Percentiles rank a stretch among this genome's conserved stretches.
phyloP scores from a whole-genome alignment of 1,139 yeast species.

The Saccharomyces pastorianus region DNA sequence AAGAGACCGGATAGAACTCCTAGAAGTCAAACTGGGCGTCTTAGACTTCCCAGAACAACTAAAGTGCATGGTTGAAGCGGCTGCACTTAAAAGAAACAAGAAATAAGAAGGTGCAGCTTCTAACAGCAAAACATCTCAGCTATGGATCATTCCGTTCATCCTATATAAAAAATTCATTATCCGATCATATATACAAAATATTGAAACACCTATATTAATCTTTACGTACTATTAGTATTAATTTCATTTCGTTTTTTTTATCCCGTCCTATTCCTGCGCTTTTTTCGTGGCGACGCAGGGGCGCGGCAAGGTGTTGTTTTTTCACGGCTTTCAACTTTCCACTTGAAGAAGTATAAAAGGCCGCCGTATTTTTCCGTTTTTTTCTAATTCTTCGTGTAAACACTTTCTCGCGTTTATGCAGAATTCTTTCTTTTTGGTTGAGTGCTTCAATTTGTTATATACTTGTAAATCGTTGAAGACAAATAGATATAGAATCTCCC shows the following conservation, averaged over 20 bases:
- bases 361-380: neutral
- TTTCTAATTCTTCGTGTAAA: too few relatives aligned
- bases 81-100: constrained; percentile 7
- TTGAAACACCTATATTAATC: neutral
- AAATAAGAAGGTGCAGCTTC: neutral
- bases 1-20: constrained; percentile 44
- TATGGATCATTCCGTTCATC: too few relatives aligned
- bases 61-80: constrained; percentile 17
- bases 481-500: neutral
- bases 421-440: neutral
- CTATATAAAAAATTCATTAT: neutral
- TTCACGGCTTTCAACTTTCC: neutral
- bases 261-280: too few relatives aligned
- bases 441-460: too few relatives aligned
- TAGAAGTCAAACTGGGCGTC: constrained; percentile 58
- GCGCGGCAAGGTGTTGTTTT: neutral
- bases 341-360: constrained; percentile 1
- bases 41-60: constrained; percentile 55
- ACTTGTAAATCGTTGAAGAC: neutral
- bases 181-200: neutral
- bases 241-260: too few relatives aligned
- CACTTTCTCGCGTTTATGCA: neutral
- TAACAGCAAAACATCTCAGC: too few relatives aligned
- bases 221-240: too few relatives aligned
- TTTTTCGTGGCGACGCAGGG: neutral